These are phyloP conservation scores for Phaeotremella fagi DNA, from an alignment of 768 basidiomycete species.

Conservation along the genomic window DNA sequence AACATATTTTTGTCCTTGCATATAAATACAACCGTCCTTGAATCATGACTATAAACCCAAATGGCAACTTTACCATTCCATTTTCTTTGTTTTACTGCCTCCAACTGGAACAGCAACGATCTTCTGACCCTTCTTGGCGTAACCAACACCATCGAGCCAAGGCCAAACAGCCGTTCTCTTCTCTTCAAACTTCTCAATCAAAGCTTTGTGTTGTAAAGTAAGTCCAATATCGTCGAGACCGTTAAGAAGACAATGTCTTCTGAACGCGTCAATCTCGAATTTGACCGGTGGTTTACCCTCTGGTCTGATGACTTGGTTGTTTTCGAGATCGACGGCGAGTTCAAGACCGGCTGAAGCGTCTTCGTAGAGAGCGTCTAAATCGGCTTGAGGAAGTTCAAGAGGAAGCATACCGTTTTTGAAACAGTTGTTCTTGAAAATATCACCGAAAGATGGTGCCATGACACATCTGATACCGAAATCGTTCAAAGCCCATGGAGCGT, in stretches of 20 bases:
- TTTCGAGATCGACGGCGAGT: slow-evolving; percentile 79
- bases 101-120: slow-evolving; percentile 38
- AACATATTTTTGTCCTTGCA: background rate
- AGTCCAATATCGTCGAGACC: slow-evolving; percentile 95
- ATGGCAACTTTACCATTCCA: slow-evolving; percentile 44
- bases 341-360: slow-evolving; percentile 73
- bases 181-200: slow-evolving; percentile 76
- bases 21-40: background rate
- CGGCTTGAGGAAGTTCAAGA: slow-evolving; percentile 62
- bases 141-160: slow-evolving; percentile 95
- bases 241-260: slow-evolving; percentile 87
- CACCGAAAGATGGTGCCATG: slow-evolving; percentile 83
- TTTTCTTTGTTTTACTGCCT: slow-evolving; percentile 39
- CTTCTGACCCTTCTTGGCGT: slow-evolving; percentile 59
- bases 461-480: slow-evolving; percentile 87
- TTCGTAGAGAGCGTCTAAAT: slow-evolving; percentile 66
- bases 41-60: background rate
- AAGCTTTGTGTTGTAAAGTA: slow-evolving; percentile 71
- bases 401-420: slow-evolving; percentile 95
- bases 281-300: slow-evolving; percentile 65
- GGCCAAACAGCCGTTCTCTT: slow-evolving; percentile 76
- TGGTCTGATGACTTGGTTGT: slow-evolving; percentile 62
- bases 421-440: slow-evolving; percentile 74
- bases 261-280: slow-evolving; percentile 84
- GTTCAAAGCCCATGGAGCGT: slow-evolving; percentile 65